A percentile compares a stretch with the other conserved stretches of the same genome.
Evolutionary conservation across 371 early-diverging fungal genomes (phyloP).

Genomic region (Blastocladiella emersonii): DNA sequence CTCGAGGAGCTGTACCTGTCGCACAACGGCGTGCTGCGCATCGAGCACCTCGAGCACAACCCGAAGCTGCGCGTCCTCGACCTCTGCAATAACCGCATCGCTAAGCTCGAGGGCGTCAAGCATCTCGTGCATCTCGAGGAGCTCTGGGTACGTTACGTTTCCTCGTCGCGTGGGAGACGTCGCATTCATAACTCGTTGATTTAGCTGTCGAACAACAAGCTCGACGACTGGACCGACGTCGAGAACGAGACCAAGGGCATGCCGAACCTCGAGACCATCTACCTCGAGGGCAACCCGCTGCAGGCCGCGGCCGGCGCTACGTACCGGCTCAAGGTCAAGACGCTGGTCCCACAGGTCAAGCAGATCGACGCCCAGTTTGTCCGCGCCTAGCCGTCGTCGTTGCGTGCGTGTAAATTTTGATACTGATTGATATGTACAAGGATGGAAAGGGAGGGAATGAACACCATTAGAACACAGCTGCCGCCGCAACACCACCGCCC

Average conservation of each 20-base stretch:
- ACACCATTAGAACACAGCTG: too few relatives aligned
- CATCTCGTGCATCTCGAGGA: conserved; percentile 62
- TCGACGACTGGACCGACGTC: conserved; percentile 64
- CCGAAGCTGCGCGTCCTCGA: conserved; percentile 59
- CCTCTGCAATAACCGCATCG: conserved; percentile 65
- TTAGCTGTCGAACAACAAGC: conserved; percentile 63
- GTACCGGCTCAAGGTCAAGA: conserved; percentile 77
- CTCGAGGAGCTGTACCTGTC: conserved; percentile 81
- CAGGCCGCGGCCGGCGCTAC: conserved; percentile 57
- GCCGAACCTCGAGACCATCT: conserved; percentile 59
- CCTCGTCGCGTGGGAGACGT: not conserved
- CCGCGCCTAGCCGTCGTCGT: not conserved
- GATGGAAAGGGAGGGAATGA: too few relatives aligned
- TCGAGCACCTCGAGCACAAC: conserved; percentile 69
- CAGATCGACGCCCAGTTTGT: conserved; percentile 77
- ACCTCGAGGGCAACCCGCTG: conserved; percentile 89
- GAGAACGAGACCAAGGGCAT: conserved; percentile 51
- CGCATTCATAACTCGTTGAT: conserved; percentile 1
- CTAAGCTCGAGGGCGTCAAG: conserved; percentile 56
- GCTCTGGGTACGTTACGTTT: conserved; percentile 55
- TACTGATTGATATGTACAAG: too few relatives aligned
- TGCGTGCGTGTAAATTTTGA: too few relatives aligned
- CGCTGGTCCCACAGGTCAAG: conserved; percentile 65
- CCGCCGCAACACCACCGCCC: too few relatives aligned
- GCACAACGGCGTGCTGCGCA: conserved; percentile 65